Percentiles rank a stretch among this genome's conserved stretches.
These are phyloP conservation scores for Tremella fuciformis DNA, from an alignment of 768 basidiomycete species.

Conservation along the genomic window DNA sequence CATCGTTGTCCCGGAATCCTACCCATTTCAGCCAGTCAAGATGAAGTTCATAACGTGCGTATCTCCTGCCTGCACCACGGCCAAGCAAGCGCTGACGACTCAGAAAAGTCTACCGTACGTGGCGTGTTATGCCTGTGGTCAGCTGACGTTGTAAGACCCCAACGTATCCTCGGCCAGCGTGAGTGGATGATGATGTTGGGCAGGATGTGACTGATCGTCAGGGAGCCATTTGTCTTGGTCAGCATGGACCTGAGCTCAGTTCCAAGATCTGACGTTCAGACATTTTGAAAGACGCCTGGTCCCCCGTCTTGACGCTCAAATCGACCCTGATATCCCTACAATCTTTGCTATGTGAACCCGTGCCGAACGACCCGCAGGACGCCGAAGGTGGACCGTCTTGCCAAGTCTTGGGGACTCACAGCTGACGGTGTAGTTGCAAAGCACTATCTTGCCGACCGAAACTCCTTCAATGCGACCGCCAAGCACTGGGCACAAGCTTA, in stretches of 20 bases:
- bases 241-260: conserved; percentile 36
- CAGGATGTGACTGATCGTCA: conserved; percentile 10
- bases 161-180: conserved; percentile 85
- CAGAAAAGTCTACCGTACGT: conserved; percentile 69
- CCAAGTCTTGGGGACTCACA: background rate
- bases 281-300: conserved; percentile 61
- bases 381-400: conserved; percentile 62
- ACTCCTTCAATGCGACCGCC: conserved; percentile 86
- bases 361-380: conserved; percentile 95
- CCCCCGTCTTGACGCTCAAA: conserved; percentile 76
- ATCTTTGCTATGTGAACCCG: conserved; percentile 85
- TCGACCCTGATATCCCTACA: conserved; percentile 93
- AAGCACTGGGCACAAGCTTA: conserved; percentile 91
- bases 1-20: conserved; percentile 82
- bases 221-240: conserved; percentile 92
- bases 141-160: conserved; percentile 58
- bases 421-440: conserved; percentile 66
- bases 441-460: conserved; percentile 84
- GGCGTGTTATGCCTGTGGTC: background rate
- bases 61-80: background rate
- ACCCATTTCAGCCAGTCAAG: conserved; percentile 75
- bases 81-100: background rate
- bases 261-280: conserved; percentile 30
- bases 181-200: conserved; percentile 16
- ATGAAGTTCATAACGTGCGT: conserved; percentile 89